These are phyloP conservation scores for Penicillium antarcticum DNA, from an alignment of 495 filamentous ascomycete genomes.

Conservation along the genomic window DNA sequence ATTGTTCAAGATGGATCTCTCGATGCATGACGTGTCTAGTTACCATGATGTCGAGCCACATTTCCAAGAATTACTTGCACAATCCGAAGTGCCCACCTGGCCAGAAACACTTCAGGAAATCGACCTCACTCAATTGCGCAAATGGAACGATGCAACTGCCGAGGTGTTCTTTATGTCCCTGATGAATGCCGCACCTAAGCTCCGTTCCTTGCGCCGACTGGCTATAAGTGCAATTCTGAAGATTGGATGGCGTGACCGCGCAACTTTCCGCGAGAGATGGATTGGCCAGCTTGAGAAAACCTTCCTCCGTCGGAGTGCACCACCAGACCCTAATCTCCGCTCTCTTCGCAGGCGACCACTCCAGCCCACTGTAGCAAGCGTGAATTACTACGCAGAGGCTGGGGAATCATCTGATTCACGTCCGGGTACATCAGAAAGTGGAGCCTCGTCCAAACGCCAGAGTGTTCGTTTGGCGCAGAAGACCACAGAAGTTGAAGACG, in stretches of 20 bases:
- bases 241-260: conserved; percentile 75
- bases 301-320: conserved; percentile 55
- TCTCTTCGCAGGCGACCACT: conserved; percentile 19
- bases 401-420: conserved; percentile 3
- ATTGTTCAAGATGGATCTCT: conserved; percentile 68
- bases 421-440: conserved; percentile 9
- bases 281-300: conserved; percentile 57
- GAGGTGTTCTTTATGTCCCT: conserved; percentile 75
- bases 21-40: conserved; percentile 56
- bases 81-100: conserved; percentile 68
- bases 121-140: conserved; percentile 70
- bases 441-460: conserved; percentile 33
- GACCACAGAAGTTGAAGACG: conserved; percentile 16
- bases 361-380: not conserved
- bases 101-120: conserved; percentile 63
- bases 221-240: conserved; percentile 68
- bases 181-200: conserved; percentile 58
- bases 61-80: conserved; percentile 59
- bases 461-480: conserved; percentile 39
- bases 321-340: conserved; percentile 44
- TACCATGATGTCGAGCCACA: conserved; percentile 68
- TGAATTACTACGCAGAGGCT: not conserved
- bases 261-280: conserved; percentile 70
- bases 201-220: conserved; percentile 63
- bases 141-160: conserved; percentile 61